A percentile compares a stretch with the other conserved stretches of the same genome.
phyloP scores from a whole-genome alignment of 495 filamentous ascomycete species.

The Annulohypoxylon moriforme region DNA sequence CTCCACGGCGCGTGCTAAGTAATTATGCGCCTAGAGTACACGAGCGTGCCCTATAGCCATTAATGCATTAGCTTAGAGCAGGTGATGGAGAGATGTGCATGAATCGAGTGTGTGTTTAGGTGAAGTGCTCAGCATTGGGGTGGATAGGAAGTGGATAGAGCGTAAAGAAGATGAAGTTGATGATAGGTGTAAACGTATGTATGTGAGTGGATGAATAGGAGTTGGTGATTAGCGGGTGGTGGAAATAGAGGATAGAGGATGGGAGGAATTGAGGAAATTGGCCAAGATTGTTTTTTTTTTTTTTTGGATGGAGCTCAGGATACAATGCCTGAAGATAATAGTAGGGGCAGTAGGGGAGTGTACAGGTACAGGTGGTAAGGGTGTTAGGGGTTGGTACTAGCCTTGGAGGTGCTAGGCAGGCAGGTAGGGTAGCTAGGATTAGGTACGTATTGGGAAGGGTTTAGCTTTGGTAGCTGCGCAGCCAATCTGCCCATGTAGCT shows the following conservation, averaged over 20 bases:
- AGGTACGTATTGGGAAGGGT: background rate
- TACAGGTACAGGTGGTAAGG: background rate
- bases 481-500: background rate
- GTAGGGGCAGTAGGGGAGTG: background rate
- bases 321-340: background rate
- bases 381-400: no score
- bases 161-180: background rate
- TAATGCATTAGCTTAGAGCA: background rate
- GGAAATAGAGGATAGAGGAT: background rate
- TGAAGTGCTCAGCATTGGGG: background rate
- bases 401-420: no score
- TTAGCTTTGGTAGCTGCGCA: background rate
- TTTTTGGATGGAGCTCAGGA: background rate
- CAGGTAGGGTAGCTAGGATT: background rate
- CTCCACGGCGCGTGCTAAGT: slow-evolving; percentile 1
- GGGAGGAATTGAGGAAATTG: slow-evolving; percentile 7
- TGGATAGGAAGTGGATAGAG: background rate
- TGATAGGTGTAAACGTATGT: background rate
- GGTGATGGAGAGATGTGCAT: background rate
- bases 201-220: background rate
- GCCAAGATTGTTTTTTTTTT: slow-evolving; percentile 3
- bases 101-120: background rate
- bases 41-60: background rate
- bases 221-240: background rate
- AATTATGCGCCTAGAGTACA: background rate